These are phyloP conservation scores for Anastatica hierochuntica DNA, from an alignment of 345 rosid genomes.

Conservation along the genomic window DNA sequence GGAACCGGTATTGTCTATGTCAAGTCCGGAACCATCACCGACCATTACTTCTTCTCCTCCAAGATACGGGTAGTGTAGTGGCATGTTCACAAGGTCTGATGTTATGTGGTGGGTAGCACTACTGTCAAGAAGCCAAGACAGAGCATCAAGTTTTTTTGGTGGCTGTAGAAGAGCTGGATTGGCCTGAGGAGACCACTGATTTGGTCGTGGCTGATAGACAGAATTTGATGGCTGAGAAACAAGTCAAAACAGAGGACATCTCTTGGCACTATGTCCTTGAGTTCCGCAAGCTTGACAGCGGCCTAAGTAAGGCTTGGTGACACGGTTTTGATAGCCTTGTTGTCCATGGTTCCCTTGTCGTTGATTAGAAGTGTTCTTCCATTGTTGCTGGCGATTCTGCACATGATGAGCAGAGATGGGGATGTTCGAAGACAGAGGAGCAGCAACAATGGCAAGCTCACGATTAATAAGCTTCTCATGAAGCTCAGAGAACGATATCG, in stretches of 20 bases:
- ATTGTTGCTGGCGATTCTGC: neutral
- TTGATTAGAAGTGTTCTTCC: no score
- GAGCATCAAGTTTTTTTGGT: no score
- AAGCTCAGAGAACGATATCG: neutral
- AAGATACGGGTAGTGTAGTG: no score
- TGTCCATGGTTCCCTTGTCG: no score
- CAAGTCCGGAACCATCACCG: no score
- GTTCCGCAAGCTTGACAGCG: neutral
- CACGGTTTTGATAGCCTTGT: neutral
- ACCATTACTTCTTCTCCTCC: no score
- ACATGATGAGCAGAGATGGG: neutral
- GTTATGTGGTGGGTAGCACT: no score
- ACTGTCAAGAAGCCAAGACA: no score
- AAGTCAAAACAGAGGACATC: neutral
- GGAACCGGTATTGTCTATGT: neutral
- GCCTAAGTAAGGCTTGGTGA: neutral
- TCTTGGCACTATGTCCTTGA: neutral
- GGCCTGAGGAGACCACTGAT: no score
- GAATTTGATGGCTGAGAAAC: neutral
- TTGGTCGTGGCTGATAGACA: no score
- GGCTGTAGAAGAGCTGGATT: no score
- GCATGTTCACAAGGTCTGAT: no score
- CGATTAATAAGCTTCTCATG: neutral
- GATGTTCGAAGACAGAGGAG: neutral
- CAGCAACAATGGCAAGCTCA: neutral